These are phyloP conservation scores for Candida cerambycidarum DNA, from an alignment of 805 yeast species.

Conservation along the genomic window DNA sequence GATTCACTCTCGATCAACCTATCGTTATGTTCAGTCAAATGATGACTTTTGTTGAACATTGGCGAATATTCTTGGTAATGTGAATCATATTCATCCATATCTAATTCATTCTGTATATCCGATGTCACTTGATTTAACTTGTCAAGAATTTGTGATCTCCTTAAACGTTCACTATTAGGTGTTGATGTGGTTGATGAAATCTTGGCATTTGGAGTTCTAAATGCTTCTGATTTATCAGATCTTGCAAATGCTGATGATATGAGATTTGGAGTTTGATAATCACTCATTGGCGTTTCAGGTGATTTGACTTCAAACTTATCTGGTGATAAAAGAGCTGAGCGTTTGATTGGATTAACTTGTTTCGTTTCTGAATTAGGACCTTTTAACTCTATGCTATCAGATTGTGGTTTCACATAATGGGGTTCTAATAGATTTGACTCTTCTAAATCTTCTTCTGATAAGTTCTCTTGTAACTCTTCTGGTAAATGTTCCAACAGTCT, in stretches of 20 bases:
- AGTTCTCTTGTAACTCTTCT: too few relatives aligned
- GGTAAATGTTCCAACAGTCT: too few relatives aligned
- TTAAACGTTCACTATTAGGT: slow-evolving; percentile 19
- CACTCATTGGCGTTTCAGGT: slow-evolving; percentile 14
- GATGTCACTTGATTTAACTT: slow-evolving; percentile 39
- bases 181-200: slow-evolving; percentile 7
- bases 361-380: too few relatives aligned
- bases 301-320: not conserved
- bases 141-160: slow-evolving; percentile 39
- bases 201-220: slow-evolving; percentile 8
- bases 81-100: slow-evolving; percentile 14
- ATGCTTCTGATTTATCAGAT: slow-evolving; percentile 8
- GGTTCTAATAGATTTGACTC: too few relatives aligned
- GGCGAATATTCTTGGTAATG: slow-evolving; percentile 3
- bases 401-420: too few relatives aligned
- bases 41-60: not conserved
- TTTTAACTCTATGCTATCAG: too few relatives aligned
- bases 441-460: too few relatives aligned
- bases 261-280: slow-evolving; percentile 13
- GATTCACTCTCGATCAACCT: slow-evolving; percentile 17
- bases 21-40: slow-evolving; percentile 16
- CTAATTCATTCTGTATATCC: slow-evolving; percentile 34
- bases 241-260: slow-evolving; percentile 9
- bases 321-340: too few relatives aligned
- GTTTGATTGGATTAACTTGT: too few relatives aligned